Base-by-base conservation (phyloP, 1,284 basidiomycete genomes). In the Cystobasidiaceae sp. region DNA sequence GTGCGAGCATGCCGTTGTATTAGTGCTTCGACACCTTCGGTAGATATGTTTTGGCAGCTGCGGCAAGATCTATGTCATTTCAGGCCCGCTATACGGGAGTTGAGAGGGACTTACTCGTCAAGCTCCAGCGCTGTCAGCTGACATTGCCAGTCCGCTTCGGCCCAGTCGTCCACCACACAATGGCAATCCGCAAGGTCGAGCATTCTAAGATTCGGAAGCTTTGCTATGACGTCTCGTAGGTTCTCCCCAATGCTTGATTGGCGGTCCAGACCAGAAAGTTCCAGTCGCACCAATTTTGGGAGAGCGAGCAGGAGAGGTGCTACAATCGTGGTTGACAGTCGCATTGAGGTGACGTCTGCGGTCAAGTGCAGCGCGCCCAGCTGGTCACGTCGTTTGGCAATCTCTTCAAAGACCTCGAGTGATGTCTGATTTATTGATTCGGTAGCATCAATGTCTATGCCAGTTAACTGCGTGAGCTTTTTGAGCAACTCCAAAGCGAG, bases 91-190 rank as follows among this genome's bases (percentile, higher is more conserved):
- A 19, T 9, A 15, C n/a, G 21, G 32, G 30, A 51, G 13, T 55
- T 19, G 30, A 23, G 30, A 15, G 21, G n/a, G 9, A 30, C 61
- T 37, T 56, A 64, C 61, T 64, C 61, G 15, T 64, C 61, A 3
- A 64, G 44, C 17, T 44, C 48, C 13, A 64, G 19, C 6, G 41
- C 61, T 39, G 23, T 23, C 7, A 64, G 43, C 6, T 27, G 23
- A 30, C 33, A 64, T 49, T 46, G 19, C 61, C 61, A 64, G 33
- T 55, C 39, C 5, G 51, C 61, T 45, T 44, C 32, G 9, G 61
- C 61, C 61, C 61, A 64, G 9, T 55, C 41, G 25, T 64, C 61
- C 39, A 56, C 41, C 5, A 64, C 43, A n/a, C 46, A 49, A 9
- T 43, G 50, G n/a, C 32, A 43, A 39, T 64, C 61, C 30, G 37